phyloP scores from a whole-genome alignment of 2,329 filamentous ascomycete species.

The Monascus ruber region DNA sequence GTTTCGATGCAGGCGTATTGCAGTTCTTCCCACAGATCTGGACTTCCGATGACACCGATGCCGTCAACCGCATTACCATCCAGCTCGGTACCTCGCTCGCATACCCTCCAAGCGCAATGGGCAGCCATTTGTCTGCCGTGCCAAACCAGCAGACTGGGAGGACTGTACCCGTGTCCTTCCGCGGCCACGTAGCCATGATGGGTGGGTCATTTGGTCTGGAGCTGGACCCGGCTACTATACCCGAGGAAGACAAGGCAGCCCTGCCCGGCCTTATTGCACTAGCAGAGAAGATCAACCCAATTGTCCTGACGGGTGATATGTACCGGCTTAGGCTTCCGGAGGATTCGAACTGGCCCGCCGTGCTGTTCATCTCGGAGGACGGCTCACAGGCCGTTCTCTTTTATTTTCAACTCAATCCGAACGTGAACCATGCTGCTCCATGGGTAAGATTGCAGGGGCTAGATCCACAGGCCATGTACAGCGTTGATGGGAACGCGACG shows the following conservation, averaged over 20 bases:
- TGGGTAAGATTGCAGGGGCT: conserved; percentile 46
- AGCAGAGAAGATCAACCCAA: conserved; percentile 47
- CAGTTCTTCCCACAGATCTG: conserved; percentile 56
- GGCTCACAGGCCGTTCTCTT: conserved; percentile 43
- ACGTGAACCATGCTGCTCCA: conserved; percentile 43
- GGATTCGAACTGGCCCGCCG: conserved; percentile 51
- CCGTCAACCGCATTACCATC: conserved; percentile 48
- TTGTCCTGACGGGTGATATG: conserved; percentile 48
- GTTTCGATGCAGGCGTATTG: conserved; percentile 52
- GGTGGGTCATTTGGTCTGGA: conserved; percentile 57
- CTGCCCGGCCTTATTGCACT: conserved; percentile 45
- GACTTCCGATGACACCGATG: conserved; percentile 57
- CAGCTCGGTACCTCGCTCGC: conserved; percentile 54
- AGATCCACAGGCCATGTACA: conserved; percentile 44
- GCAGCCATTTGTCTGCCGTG: conserved; percentile 51
- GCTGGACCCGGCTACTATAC: conserved; percentile 45
- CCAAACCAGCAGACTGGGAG: conserved; percentile 49
- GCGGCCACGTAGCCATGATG: conserved; percentile 57
- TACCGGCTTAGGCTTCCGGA: conserved; percentile 46
- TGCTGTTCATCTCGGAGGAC: conserved; percentile 47
- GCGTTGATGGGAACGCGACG: conserved; percentile 39
- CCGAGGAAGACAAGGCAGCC: conserved; percentile 39
- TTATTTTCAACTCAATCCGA: conserved; percentile 47
- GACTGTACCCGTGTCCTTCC: conserved; percentile 47
- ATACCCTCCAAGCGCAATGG: conserved; percentile 54